Evolutionary conservation across 768 basidiomycete genomes (phyloP).

Genomic region (Lactarius sp.): DNA sequence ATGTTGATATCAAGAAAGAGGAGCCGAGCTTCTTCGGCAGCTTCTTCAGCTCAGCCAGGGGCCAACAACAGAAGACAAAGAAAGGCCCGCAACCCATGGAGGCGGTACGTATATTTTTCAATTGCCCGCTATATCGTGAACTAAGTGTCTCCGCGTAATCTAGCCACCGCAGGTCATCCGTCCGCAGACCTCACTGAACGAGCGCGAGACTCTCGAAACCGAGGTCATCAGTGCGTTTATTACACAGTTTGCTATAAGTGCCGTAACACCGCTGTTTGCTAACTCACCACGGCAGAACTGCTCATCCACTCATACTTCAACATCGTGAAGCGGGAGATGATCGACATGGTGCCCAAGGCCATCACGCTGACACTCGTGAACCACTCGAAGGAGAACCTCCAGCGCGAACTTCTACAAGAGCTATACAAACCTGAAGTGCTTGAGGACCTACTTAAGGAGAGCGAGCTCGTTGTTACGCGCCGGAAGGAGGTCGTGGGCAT

Average conservation of each 20-base stretch:
- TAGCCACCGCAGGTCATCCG: slow-evolving; percentile 83
- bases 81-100: slow-evolving; percentile 55
- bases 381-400: slow-evolving; percentile 90
- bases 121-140: slow-evolving; percentile 21
- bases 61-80: slow-evolving; percentile 47
- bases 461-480: slow-evolving; percentile 81
- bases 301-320: slow-evolving; percentile 97
- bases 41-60: slow-evolving; percentile 76
- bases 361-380: slow-evolving; percentile 88
- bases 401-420: slow-evolving; percentile 90
- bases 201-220: slow-evolving; percentile 96
- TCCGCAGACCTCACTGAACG: slow-evolving; percentile 86
- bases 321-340: slow-evolving; percentile 98
- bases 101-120: slow-evolving; percentile 36
- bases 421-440: slow-evolving; percentile 96
- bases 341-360: slow-evolving; percentile 98
- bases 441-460: slow-evolving; percentile 92
- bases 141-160: slow-evolving; percentile 29
- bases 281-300: slow-evolving; percentile 52
- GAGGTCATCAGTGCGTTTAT: slow-evolving; percentile 93
- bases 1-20: slow-evolving; percentile 84
- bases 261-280: not conserved
- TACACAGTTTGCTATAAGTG: not conserved
- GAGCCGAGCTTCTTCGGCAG: slow-evolving; percentile 92
- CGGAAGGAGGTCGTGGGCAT: slow-evolving; percentile 93